Evolutionary conservation across 192 early-diverging fungal genomes (phyloP), one percentile per base, ranked within the genome.

Genomic region (Umbelopsis sp.): DNA sequence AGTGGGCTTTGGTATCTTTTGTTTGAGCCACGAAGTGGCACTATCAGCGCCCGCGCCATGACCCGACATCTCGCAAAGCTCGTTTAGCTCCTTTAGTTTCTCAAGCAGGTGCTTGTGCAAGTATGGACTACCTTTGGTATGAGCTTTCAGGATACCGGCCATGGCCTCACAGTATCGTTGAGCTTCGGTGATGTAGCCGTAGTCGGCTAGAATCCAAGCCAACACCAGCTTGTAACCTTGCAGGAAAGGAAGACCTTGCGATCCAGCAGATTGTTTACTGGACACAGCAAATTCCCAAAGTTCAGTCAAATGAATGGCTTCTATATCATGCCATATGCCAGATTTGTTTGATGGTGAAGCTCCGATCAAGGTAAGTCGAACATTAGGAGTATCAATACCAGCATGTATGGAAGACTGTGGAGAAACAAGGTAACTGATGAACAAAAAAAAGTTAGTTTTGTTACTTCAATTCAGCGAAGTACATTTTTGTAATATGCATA

Each of bases 221-320:
- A 93, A 86, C 30, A 80, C 67, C 7, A 99, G 80, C 73, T 98
- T 98, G 87, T 95, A 95, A 0, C 88, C 87, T 72, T 97, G 95
- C 50, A 99, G 76, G 70, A 92, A 92, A n/a, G 94, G 93, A n/a
- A 99, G 64, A 21, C 78, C 73, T 18, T 86, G 84, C 20, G 86
- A 76, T 23, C 68, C 78, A 23, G 80, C 76, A 49, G 71, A 69
- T 4, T 81, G 67, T 25, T 75, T 77, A 21, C 88, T 74, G 13
- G 88, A 88, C 46, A 85, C 80, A 12, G 88, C 84, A 77, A 91
- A 89, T 73, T 97, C 95, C 72, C 89, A 94, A 11, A 97, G 77
- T 80, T 98, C 97, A 0, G 91, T 95, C 55, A 90, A 74, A 66
- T 88, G 90, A 3, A 97, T 72, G 11, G 49, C 52, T n/a, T 70